Percentiles rank a stretch among this genome's conserved stretches.
phyloP scores from a whole-genome alignment of 2,329 filamentous ascomycete species.

The Epichloe baconii region DNA sequence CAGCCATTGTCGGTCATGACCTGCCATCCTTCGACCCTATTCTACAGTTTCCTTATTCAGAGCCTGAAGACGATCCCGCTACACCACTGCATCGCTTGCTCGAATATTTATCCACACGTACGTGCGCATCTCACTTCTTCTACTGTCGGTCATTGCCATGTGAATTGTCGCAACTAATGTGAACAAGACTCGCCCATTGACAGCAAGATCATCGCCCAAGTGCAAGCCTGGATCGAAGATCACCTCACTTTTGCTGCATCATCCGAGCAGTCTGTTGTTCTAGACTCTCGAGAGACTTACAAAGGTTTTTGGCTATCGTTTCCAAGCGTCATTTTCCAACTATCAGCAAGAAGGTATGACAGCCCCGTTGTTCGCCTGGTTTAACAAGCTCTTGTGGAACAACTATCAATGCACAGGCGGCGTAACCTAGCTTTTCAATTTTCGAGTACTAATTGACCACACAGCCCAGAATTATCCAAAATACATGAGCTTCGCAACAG shows the following conservation, averaged over 20 bases:
- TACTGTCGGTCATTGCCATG: not conserved
- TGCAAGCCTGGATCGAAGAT: conserved; percentile 37
- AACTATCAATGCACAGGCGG: not conserved
- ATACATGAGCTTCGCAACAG: conserved; percentile 17
- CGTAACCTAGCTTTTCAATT: not conserved
- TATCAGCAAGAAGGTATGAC: conserved; percentile 27
- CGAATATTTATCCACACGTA: conserved; percentile 23
- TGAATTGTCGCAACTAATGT: not conserved
- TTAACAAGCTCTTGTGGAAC: not conserved
- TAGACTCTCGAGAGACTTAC: conserved; percentile 31
- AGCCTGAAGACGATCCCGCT: conserved; percentile 16
- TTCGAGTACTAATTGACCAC: not conserved
- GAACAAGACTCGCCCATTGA: conserved; percentile 28
- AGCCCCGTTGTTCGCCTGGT: not conserved
- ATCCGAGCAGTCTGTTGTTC: conserved; percentile 21
- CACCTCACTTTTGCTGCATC: conserved; percentile 30
- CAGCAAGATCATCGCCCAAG: conserved; percentile 27
- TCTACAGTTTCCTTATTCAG: conserved; percentile 32
- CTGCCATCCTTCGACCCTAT: conserved; percentile 26
- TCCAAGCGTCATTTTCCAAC: conserved; percentile 32
- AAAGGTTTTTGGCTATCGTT: conserved; percentile 38
- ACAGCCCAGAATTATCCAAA: conserved; percentile 7
- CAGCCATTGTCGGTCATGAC: conserved; percentile 12
- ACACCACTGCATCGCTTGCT: conserved; percentile 23
- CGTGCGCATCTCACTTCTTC: conserved; percentile 2